Conservation (phyloP, 306 rosid genomes). For the Hippophae gyantsensis region DNA sequence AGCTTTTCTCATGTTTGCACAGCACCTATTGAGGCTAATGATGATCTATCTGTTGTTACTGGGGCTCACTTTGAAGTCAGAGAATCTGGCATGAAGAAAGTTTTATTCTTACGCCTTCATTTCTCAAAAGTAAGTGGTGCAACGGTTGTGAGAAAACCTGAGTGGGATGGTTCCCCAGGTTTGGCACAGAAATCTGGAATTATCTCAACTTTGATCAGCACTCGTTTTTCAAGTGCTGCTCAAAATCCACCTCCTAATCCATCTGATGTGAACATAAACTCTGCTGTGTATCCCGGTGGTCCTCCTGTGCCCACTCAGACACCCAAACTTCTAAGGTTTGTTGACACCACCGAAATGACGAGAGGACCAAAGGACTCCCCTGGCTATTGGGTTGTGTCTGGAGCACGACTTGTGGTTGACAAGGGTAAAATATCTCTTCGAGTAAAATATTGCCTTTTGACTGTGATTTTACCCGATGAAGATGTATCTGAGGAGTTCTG, state of each 20-base stretch:
- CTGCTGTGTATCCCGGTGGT: conserved; percentile 66
- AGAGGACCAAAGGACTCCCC: conserved; percentile 77
- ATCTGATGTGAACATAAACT: conserved; percentile 50
- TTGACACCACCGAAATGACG: conserved; percentile 49
- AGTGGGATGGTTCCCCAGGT: conserved; percentile 44
- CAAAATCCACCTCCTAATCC: conserved; percentile 24
- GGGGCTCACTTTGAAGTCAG: conserved; percentile 75
- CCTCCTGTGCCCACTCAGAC: conserved; percentile 63
- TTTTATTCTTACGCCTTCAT: conserved; percentile 61
- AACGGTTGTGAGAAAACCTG: conserved; percentile 40
- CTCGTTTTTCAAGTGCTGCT: conserved; percentile 33
- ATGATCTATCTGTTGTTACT: conserved; percentile 36
- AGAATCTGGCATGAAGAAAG: conserved; percentile 44
- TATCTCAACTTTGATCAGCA: conserved; percentile 57
- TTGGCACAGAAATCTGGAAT: conserved; percentile 44
- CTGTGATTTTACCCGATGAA: too few relatives aligned
- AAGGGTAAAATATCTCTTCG: conserved; percentile 66
- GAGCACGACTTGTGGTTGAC: conserved; percentile 62
- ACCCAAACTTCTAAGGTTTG: conserved; percentile 60
- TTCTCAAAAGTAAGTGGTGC: conserved; percentile 51
- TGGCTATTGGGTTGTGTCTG: conserved; percentile 88
- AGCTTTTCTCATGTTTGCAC: conserved; percentile 66
- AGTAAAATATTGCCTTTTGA: conserved; percentile 67
- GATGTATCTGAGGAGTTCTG: too few relatives aligned
- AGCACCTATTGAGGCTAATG: conserved; percentile 39